Evolutionary conservation across 371 early-diverging fungal genomes (phyloP).

Genomic region (Haplosporangium sp.): DNA sequence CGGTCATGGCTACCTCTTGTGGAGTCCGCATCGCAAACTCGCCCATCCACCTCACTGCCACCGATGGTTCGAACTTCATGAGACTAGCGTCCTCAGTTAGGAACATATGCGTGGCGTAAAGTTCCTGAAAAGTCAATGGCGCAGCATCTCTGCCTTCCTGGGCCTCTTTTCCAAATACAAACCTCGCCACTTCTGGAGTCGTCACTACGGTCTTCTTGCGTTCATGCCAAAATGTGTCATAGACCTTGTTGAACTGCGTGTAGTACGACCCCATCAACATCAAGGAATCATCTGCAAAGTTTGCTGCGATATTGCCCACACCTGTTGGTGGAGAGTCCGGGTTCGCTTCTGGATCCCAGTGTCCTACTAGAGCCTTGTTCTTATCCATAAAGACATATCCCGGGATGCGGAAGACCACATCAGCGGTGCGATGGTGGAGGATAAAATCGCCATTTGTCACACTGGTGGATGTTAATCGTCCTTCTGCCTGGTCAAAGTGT

Average conservation of each 20-base stretch:
- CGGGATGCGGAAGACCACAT: slow-evolving; percentile 62
- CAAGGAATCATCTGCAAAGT: slow-evolving; percentile 59
- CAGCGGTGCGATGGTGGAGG: slow-evolving; percentile 57
- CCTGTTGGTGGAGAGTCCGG: slow-evolving; percentile 47
- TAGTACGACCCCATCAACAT: slow-evolving; percentile 50
- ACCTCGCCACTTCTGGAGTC: slow-evolving; percentile 55
- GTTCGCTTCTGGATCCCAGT: slow-evolving; percentile 31
- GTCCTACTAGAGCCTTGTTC: slow-evolving; percentile 10
- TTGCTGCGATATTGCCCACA: slow-evolving; percentile 33
- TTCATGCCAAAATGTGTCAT: slow-evolving; percentile 43
- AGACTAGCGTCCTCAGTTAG: slow-evolving; percentile 63
- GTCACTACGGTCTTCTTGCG: slow-evolving; percentile 31
- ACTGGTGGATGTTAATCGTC: slow-evolving; percentile 58
- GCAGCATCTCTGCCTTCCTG: slow-evolving; percentile 12
- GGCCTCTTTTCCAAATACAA: slow-evolving; percentile 53
- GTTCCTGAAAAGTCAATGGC: slow-evolving; percentile 57
- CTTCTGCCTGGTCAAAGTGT: slow-evolving; percentile 56
- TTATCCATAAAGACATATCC: slow-evolving; percentile 51
- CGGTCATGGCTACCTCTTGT: slow-evolving; percentile 58
- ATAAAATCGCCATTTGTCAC: slow-evolving; percentile 57
- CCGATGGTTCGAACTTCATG: slow-evolving; percentile 58
- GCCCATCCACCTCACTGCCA: slow-evolving; percentile 58
- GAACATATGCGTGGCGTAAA: slow-evolving; percentile 67
- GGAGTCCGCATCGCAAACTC: slow-evolving; percentile 64
- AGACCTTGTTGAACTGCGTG: slow-evolving; percentile 42